These are phyloP conservation scores for Naumovozyma baii DNA, from an alignment of 805 yeast species.

Conservation along the genomic window DNA sequence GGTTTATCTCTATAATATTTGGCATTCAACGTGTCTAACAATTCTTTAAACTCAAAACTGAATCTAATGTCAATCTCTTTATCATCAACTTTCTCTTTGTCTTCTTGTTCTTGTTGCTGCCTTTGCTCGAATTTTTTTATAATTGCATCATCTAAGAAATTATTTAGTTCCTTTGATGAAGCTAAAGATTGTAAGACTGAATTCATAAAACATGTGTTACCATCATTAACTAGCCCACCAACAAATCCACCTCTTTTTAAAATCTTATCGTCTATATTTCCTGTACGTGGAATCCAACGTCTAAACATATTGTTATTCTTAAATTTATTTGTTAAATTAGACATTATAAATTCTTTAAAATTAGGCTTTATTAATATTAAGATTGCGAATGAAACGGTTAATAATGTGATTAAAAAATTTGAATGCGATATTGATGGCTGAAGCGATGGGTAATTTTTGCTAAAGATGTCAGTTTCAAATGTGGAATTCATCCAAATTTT, in stretches of 20 bases:
- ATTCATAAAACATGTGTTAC: conserved; percentile 93
- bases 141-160: conserved; percentile 43
- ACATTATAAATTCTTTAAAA: not conserved
- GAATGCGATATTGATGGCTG: not conserved
- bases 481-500: not conserved
- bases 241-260: conserved; percentile 56
- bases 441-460: not conserved
- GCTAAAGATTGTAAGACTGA: conserved; percentile 78
- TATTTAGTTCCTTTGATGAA: conserved; percentile 51
- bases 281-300: not conserved
- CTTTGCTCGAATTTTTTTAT: conserved; percentile 3
- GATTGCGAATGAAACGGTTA: not conserved
- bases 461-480: not conserved
- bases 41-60: conserved; percentile 42
- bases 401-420: not conserved
- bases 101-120: conserved; percentile 14
- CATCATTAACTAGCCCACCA: conserved; percentile 84
- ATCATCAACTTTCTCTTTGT: conserved; percentile 10
- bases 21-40: conserved; percentile 47
- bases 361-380: too few relatives aligned
- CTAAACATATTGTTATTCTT: not conserved
- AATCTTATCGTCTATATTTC: conserved; percentile 27
- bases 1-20: conserved; percentile 44
- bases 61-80: conserved; percentile 31
- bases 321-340: not conserved